These are phyloP conservation scores for Penicillium rolfsii DNA, from an alignment of 2,329 filamentous ascomycete genomes.

Conservation along the genomic window DNA sequence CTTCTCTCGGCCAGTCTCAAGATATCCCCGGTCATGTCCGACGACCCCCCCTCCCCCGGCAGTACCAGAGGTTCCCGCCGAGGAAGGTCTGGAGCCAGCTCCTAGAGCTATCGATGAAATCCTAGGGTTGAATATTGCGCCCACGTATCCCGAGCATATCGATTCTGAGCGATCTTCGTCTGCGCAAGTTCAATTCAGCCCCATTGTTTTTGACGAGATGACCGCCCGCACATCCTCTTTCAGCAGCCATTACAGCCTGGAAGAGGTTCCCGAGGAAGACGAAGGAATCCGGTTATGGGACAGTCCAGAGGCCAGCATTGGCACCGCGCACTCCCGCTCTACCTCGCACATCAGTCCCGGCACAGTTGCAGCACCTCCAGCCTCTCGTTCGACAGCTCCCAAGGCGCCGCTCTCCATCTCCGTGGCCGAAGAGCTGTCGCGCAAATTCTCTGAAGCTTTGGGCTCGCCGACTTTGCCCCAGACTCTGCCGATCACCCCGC, in stretches of 20 bases:
- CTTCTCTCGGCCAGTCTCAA: constrained; percentile 58
- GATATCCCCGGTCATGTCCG: constrained; percentile 44
- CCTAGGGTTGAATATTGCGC: constrained; percentile 38
- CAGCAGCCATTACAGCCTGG: constrained; percentile 45
- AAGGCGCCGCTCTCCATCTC: constrained; percentile 38
- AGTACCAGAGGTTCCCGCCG: constrained; percentile 39
- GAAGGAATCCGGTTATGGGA: constrained; percentile 42
- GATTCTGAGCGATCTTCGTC: constrained; percentile 31
- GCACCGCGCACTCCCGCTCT: constrained; percentile 23
- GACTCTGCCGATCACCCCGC: constrained; percentile 24
- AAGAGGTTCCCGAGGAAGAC: constrained; percentile 53
- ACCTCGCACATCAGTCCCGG: constrained; percentile 24
- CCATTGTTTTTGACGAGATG: constrained; percentile 46
- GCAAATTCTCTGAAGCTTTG: constrained; percentile 51
- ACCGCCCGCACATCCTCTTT: constrained; percentile 46
- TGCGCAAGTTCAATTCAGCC: constrained; percentile 46
- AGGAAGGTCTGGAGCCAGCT: constrained; percentile 39
- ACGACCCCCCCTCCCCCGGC: constrained; percentile 45
- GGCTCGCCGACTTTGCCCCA: constrained; percentile 47
- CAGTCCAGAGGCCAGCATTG: constrained; percentile 32
- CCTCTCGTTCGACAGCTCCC: constrained; percentile 16
- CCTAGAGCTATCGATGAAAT: constrained; percentile 48
- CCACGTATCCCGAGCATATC: constrained; percentile 37
- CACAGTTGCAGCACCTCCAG: constrained; percentile 10
- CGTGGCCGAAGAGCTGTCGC: constrained; percentile 39